These are phyloP conservation scores for Diaporthe ilicicola DNA, from an alignment of 2,329 filamentous ascomycete genomes.

Conservation along the genomic window DNA sequence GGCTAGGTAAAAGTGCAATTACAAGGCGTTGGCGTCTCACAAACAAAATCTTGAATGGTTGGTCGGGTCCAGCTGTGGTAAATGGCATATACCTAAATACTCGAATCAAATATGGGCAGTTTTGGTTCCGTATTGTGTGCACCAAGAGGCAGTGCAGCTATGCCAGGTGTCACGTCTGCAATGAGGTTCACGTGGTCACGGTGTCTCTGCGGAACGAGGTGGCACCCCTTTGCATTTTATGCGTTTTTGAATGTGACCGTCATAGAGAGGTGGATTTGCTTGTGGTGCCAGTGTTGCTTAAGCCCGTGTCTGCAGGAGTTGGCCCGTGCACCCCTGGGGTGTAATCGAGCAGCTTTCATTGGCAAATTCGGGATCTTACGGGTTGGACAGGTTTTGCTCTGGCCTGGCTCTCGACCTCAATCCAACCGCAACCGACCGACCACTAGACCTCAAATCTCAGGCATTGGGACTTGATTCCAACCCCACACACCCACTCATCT, in stretches of 20 bases:
- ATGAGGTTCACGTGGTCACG: not conserved
- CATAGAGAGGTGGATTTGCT: not conserved
- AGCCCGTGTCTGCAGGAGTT: constrained; percentile 14
- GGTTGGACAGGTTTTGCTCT: constrained; percentile 34
- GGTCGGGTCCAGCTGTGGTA: not conserved
- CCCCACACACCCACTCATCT: constrained; percentile 41
- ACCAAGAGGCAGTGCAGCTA: not conserved
- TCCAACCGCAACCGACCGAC: constrained; percentile 35
- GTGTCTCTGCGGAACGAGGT: not conserved
- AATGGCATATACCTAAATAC: not conserved
- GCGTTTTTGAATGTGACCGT: constrained; percentile 22
- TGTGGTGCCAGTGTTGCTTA: not conserved
- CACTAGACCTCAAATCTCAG: constrained; percentile 38
- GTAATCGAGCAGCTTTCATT: constrained; percentile 31
- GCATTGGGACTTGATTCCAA: constrained; percentile 49
- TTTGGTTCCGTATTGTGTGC: not conserved
- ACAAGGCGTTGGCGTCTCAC: constrained; percentile 15
- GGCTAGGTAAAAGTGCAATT: not conserved
- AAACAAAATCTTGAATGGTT: not conserved
- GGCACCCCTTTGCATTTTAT: not conserved
- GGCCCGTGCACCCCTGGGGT: constrained; percentile 15
- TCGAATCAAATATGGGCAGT: not conserved
- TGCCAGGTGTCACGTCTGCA: not conserved
- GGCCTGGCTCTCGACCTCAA: constrained; percentile 33
- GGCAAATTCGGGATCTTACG: constrained; percentile 31